Evolutionary conservation across 2,329 filamentous ascomycete species (phyloP), one percentile per base, ranked within the genome.

Genomic region (Fusarium sp.): DNA sequence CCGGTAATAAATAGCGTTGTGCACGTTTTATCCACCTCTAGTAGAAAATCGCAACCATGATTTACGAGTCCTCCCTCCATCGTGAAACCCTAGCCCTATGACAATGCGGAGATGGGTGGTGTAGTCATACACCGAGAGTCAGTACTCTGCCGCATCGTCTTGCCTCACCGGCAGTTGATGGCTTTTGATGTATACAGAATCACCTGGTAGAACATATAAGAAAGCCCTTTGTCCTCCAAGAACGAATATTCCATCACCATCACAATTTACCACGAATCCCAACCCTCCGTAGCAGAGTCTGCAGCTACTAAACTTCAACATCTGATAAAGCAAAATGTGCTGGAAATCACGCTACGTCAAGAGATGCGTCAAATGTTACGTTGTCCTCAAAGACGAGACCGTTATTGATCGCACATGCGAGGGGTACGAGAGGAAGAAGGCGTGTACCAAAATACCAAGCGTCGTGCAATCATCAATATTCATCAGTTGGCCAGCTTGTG

Each of bases 271-370:
- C 27, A 32, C 10, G 7, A 32, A 23, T 9, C 13, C 27, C 11
- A 52, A 6, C 48, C 18, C 13, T 30, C 10, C 9, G 9, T 7
- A 30, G 10, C 25, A 30, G 18, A 20, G 7, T 10, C 18, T 14
- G 6, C 6, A 6, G n/a, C 57, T 7, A 10, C 25, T 1, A 18
- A 14, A 35, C 13, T 7, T 23, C n/a, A 16, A 10, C 30, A 32
- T 1, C 8, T 7, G 7, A 20, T 16, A 16, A 14, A 10, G 5
- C 11, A 18, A 9, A 20, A 60, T 60, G 57, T 60, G 57, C 30
- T 60, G 57, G 57, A 60, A 45, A 11, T 60, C 57, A 18, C 57
- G 57, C 39, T 60, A 60, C 18, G 39, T 60, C 25, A 45, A 27
- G 18, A 20, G 41, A 43, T 60, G 57, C 13, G 32, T 27, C 57